Conservation (phyloP, 306 rosid species). For the Pyrus betulifolia region DNA sequence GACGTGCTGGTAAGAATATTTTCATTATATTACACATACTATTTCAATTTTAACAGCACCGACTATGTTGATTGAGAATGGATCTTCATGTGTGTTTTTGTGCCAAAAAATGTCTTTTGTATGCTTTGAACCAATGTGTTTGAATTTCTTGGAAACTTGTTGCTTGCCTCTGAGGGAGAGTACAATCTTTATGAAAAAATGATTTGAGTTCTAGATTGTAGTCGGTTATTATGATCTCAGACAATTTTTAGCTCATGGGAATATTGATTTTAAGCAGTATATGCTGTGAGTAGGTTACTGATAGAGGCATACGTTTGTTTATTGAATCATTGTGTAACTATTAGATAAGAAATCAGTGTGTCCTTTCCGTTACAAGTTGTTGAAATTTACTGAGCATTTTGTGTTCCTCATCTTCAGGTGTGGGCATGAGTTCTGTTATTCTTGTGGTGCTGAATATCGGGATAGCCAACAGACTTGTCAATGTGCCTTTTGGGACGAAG, state of each 20-base stretch:
- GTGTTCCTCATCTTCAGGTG: constrained; percentile 50
- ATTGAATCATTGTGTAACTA: neutral
- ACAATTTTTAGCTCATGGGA: neutral
- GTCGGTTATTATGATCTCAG: neutral
- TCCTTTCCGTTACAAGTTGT: neutral
- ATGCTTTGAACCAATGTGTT: neutral
- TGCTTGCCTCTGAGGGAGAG: neutral
- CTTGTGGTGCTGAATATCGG: constrained; percentile 70
- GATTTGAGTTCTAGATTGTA: neutral
- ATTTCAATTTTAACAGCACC: neutral
- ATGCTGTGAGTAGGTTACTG: neutral
- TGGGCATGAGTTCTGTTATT: constrained; percentile 82
- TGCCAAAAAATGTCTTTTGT: neutral
- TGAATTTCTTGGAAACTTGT: neutral
- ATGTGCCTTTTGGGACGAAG: constrained; percentile 84
- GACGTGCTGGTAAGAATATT: constrained; percentile 80
- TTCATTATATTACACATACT: neutral
- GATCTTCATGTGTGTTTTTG: neutral
- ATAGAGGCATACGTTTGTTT: neutral
- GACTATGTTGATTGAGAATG: neutral
- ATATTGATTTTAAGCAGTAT: neutral
- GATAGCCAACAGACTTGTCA: constrained; percentile 69
- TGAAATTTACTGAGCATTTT: neutral
- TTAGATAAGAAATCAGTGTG: neutral
- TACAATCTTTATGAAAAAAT: neutral